These are phyloP conservation scores for Orobanche coerulescens DNA, from an alignment of 257 asterid species.

Conservation along the genomic window DNA sequence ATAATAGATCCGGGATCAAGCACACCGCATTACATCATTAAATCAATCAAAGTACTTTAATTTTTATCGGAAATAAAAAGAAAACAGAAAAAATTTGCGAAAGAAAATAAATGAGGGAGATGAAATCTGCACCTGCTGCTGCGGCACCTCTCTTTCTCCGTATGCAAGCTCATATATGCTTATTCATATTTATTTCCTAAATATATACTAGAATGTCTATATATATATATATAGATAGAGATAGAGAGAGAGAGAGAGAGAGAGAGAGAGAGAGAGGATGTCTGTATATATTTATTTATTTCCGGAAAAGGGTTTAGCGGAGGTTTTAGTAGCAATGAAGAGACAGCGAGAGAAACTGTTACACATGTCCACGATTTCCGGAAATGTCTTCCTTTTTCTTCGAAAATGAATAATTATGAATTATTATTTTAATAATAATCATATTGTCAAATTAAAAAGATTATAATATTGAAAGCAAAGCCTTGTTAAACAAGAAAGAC, in stretches of 20 bases:
- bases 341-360: not conserved
- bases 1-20: not conserved
- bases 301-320: constrained; percentile 21
- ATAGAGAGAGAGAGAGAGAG: no score
- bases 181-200: not conserved
- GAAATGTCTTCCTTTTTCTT: constrained; percentile 1
- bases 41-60: not conserved
- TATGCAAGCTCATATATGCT: not conserved
- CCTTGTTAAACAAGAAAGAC: constrained; percentile 42
- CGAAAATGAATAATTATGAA: not conserved
- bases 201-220: not conserved
- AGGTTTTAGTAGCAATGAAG: constrained; percentile 23
- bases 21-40: not conserved
- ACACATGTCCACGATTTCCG: constrained; percentile 26
- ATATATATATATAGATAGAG: not conserved
- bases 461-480: constrained; percentile 1
- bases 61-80: not conserved
- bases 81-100: not conserved
- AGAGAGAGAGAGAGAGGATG: no score
- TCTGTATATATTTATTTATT: not conserved
- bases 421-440: not conserved
- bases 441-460: not conserved
- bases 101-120: not conserved
- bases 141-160: not conserved
- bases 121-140: constrained; percentile 22